Conservation (phyloP, 2,329 filamentous ascomycete genomes). For the Trichophyton simii region DNA sequence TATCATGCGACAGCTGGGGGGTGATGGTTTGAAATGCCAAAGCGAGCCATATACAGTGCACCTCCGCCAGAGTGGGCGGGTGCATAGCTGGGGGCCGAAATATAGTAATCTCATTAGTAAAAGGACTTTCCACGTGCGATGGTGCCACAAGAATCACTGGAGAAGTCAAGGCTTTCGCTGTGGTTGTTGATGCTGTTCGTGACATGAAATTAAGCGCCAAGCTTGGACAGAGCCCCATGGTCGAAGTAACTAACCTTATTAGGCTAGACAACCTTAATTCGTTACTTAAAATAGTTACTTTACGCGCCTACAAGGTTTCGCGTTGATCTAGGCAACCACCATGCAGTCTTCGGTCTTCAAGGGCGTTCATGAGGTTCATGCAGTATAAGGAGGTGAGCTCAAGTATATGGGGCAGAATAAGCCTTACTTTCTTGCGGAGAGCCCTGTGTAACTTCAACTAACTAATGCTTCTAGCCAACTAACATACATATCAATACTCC, state of each 20-base stretch:
- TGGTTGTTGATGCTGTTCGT: no score
- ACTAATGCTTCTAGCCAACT: no score
- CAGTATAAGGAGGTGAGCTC: not conserved
- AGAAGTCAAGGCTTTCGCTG: not conserved
- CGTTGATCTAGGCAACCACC: not conserved
- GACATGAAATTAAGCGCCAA: not conserved
- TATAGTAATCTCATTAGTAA: not conserved
- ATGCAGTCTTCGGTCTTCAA: not conserved
- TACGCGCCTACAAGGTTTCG: not conserved
- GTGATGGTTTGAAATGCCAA: not conserved
- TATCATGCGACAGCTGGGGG: not conserved
- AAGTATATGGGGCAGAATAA: not conserved
- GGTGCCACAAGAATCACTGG: not conserved
- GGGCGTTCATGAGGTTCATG: not conserved
- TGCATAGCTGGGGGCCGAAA: not conserved
- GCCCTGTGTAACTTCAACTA: no score
- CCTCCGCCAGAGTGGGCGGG: not conserved
- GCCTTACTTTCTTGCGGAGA: not conserved
- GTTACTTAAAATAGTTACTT: not conserved
- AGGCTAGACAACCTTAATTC: not conserved
- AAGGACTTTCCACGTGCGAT: not conserved
- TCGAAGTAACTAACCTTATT: not conserved
- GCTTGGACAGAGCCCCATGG: not conserved
- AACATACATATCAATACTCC: no score
- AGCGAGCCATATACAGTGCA: not conserved